Conservation (phyloP, 2,329 filamentous ascomycete genomes). For the Pyricularia pennisetigena region DNA sequence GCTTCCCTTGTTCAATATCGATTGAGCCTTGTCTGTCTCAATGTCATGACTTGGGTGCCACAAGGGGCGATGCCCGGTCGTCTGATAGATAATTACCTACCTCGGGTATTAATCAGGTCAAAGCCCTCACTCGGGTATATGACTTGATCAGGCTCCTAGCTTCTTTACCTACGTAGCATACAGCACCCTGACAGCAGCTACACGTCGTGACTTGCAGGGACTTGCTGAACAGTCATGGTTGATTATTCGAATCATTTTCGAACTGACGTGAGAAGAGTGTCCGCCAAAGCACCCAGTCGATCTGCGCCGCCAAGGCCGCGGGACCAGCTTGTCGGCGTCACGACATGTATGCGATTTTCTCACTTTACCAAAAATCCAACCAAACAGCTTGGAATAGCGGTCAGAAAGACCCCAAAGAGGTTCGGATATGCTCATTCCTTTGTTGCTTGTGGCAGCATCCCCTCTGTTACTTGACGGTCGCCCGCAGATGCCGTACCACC, state of each 20-base stretch:
- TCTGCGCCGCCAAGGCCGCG: background rate
- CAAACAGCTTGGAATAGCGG: background rate
- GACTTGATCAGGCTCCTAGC: background rate
- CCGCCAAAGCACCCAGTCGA: background rate
- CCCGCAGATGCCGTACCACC: background rate
- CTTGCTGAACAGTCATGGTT: background rate
- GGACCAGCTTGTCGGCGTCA: background rate
- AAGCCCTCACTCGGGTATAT: background rate
- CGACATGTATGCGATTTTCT: background rate
- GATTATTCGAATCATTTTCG: background rate
- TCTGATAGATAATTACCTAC: background rate
- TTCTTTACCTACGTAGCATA: background rate
- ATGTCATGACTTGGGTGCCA: background rate
- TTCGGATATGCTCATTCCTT: slow-evolving; percentile 1
- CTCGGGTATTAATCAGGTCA: background rate
- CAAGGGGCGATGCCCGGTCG: background rate
- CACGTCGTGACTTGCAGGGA: background rate
- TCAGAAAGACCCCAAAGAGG: background rate
- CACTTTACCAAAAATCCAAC: background rate
- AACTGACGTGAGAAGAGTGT: background rate
- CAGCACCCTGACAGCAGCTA: background rate
- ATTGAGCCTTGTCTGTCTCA: background rate
- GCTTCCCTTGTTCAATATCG: background rate
- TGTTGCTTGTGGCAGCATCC: background rate
- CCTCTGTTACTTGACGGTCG: background rate